Evolutionary conservation across 2,329 filamentous ascomycete species (phyloP).

Genomic region (Talaromyces sp.): DNA sequence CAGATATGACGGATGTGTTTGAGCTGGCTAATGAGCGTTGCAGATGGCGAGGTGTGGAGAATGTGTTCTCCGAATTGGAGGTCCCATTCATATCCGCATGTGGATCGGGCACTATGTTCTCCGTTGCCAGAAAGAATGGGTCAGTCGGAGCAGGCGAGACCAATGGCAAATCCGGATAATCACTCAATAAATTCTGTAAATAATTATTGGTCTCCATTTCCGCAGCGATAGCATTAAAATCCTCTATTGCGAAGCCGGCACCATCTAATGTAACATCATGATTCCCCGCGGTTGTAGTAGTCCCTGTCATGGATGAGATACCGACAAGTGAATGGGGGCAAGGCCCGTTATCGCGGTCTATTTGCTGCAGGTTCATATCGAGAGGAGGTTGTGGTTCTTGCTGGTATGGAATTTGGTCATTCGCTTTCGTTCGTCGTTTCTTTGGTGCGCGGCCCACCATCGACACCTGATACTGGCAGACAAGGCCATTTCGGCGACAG

Average conservation of each 20-base stretch:
- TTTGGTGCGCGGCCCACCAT: not conserved
- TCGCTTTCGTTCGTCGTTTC: not conserved
- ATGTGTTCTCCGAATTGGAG: not conserved
- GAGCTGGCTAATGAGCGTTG: not conserved
- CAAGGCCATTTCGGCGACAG: not conserved
- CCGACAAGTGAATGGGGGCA: too few relatives aligned
- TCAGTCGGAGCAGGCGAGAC: not conserved
- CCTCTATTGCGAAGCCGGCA: not conserved
- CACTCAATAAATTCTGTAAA: not conserved
- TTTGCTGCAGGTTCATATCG: too few relatives aligned
- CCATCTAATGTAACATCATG: not conserved
- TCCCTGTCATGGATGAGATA: too few relatives aligned
- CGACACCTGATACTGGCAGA: not conserved
- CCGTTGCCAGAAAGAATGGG: not conserved
- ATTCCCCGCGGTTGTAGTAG: too few relatives aligned
- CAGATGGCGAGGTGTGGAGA: not conserved
- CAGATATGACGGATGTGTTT: not conserved
- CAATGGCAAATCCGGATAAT: not conserved
- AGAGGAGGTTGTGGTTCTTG: not conserved
- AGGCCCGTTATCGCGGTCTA: too few relatives aligned
- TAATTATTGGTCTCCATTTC: not conserved
- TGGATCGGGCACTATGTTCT: not conserved
- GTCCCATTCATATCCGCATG: not conserved
- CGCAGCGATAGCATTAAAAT: constrained; percentile 1
- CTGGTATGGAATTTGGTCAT: not conserved